These are phyloP conservation scores for Taiozyma sp. DNA, from an alignment of 1,139 yeast species.

Conservation along the genomic window DNA sequence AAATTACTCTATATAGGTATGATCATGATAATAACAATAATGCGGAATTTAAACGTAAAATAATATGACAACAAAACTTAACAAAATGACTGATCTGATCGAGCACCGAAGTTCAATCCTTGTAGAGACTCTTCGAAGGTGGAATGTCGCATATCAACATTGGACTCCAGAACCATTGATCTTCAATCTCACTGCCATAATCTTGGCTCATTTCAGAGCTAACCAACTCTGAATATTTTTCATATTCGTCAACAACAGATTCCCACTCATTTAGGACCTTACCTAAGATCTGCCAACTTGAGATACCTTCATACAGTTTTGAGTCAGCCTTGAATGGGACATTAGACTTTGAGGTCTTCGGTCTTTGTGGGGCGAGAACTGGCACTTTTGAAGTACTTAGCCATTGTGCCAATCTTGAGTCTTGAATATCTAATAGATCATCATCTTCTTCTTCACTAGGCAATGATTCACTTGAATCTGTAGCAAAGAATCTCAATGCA, in stretches of 20 bases:
- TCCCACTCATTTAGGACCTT: slow-evolving; percentile 68
- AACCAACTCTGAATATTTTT: slow-evolving; percentile 31
- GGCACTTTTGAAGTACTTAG: not conserved
- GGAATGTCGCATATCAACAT: slow-evolving; percentile 38
- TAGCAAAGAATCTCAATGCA: not conserved
- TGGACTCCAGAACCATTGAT: slow-evolving; percentile 33
- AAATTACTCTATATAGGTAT: not conserved
- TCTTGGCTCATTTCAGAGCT: slow-evolving; percentile 31
- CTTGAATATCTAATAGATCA: slow-evolving; percentile 2
- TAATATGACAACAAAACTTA: not conserved
- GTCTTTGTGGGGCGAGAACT: not conserved
- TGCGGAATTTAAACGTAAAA: not conserved
- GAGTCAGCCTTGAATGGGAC: not conserved
- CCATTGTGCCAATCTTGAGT: slow-evolving; percentile 4
- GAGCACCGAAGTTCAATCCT: not conserved
- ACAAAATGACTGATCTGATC: not conserved
- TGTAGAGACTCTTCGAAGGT: slow-evolving; percentile 17
- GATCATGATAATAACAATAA: not conserved
- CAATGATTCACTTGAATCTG: not conserved
- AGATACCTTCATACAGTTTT: slow-evolving; percentile 5
- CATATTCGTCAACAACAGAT: slow-evolving; percentile 51
- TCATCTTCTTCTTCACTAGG: slow-evolving; percentile 3
- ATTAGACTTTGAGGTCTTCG: not conserved
- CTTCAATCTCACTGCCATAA: slow-evolving; percentile 15
- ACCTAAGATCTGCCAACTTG: slow-evolving; percentile 44